A percentile compares a stretch with the other conserved stretches of the same genome.
Conservation (phyloP, 768 basidiomycete species). For the Pleurotus giganteus region DNA sequence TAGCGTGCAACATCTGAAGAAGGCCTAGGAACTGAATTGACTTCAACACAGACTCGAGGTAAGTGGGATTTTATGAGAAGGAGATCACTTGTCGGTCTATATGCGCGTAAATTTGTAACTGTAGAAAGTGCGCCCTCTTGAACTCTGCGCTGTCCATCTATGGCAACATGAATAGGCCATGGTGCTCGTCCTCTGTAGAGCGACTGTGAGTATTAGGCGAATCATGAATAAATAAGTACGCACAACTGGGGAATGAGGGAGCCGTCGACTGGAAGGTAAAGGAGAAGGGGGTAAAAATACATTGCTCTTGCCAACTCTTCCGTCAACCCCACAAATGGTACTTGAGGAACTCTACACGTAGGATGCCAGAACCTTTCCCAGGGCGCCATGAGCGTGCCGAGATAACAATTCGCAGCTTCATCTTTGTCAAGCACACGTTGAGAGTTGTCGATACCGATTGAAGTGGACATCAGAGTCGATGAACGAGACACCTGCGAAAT, state of each 20-base stretch:
- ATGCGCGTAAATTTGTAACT: not conserved
- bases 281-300: not conserved
- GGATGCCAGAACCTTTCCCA: not conserved
- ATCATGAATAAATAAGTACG: not conserved
- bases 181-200: not conserved
- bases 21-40: not conserved
- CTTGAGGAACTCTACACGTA: no score
- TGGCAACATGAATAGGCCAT: not conserved
- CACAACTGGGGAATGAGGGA: not conserved
- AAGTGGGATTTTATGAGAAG: not conserved
- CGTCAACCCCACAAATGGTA: no score
- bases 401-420: no score
- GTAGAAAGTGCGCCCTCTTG: not conserved
- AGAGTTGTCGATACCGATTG: no score
- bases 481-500: not conserved
- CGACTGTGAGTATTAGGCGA: not conserved
- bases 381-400: no score
- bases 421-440: no score
- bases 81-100: slow-evolving; percentile 2
- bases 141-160: not conserved
- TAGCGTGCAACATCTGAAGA: not conserved
- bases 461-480: not conserved
- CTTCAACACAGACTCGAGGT: slow-evolving; percentile 1
- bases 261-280: not conserved
- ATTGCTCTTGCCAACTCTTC: not conserved